A percentile compares a stretch with the other conserved stretches of the same genome.
phyloP scores from a whole-genome alignment of 495 filamentous ascomycete genomes.

The Podospora pseudocomata region DNA sequence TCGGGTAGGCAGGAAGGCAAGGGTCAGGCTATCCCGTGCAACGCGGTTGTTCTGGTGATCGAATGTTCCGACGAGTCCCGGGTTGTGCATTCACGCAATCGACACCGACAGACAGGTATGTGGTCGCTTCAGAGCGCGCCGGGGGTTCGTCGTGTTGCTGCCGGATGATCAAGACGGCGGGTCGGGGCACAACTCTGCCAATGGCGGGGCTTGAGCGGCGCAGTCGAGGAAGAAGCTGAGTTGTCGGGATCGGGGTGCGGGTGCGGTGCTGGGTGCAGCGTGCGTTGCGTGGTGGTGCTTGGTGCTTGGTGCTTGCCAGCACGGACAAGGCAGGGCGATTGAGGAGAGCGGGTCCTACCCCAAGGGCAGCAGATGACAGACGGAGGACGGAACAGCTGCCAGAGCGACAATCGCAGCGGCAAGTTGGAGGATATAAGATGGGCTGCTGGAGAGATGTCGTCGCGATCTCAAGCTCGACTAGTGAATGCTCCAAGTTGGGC shows the following conservation, averaged over 20 bases:
- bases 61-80: constrained; percentile 1
- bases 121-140: neutral
- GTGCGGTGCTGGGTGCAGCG: neutral
- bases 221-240: constrained; percentile 12
- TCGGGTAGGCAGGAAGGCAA: constrained; percentile 6
- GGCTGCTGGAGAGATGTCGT: neutral
- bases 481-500: neutral
- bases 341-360: neutral
- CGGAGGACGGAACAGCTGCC: neutral
- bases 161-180: constrained; percentile 9
- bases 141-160: constrained; percentile 9
- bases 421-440: neutral
- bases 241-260: neutral
- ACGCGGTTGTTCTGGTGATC: constrained; percentile 7
- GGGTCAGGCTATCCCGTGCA: constrained; percentile 10
- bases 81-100: constrained; percentile 11
- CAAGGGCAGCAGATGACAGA: neutral
- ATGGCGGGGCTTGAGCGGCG: constrained; percentile 15
- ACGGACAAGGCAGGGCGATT: constrained; percentile 6
- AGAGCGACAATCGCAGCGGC: neutral
- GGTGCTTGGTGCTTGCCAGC: constrained; percentile 8
- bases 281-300: constrained; percentile 4
- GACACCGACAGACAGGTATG: constrained; percentile 2
- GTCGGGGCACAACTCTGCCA: constrained; percentile 13
- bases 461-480: neutral